These are phyloP conservation scores for Suillus decipiens DNA, from an alignment of 768 basidiomycete genomes.

Conservation along the genomic window DNA sequence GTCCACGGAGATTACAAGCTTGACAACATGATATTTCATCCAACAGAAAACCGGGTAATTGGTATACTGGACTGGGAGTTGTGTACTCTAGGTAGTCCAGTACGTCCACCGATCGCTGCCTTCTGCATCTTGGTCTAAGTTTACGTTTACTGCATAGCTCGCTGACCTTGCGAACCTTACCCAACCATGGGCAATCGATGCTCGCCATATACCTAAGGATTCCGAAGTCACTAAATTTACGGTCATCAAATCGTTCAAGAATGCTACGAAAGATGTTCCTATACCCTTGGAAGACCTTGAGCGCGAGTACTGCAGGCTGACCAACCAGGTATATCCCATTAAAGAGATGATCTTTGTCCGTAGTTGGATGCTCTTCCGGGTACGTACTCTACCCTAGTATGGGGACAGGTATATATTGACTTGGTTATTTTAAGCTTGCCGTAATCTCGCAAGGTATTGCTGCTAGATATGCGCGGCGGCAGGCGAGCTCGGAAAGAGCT, in stretches of 20 bases:
- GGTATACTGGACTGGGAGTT: constrained; percentile 98
- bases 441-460: constrained; percentile 91
- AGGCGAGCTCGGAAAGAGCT: constrained; percentile 87
- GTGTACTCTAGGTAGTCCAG: constrained; percentile 91
- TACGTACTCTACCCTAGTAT: constrained; percentile 32
- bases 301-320: constrained; percentile 74
- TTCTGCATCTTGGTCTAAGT: background rate
- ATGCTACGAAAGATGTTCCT: constrained; percentile 54
- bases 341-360: constrained; percentile 75
- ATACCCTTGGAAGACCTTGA: constrained; percentile 74
- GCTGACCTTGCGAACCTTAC: constrained; percentile 92
- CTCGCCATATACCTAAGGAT: constrained; percentile 37
- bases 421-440: constrained; percentile 49
- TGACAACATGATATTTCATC: constrained; percentile 97
- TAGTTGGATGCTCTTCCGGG: constrained; percentile 86
- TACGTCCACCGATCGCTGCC: constrained; percentile 38
- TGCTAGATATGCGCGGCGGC: constrained; percentile 79
- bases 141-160: constrained; percentile 44
- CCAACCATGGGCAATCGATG: constrained; percentile 73
- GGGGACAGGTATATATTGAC: constrained; percentile 1
- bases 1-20: constrained; percentile 98
- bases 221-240: constrained; percentile 17
- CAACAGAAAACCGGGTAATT: constrained; percentile 87
- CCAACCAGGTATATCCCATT: constrained; percentile 71
- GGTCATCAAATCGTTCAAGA: constrained; percentile 64